Evolutionary conservation across 1,139 yeast species (phyloP), one percentile per base, ranked within the genome.

Genomic region (Yamadazyma kanchanaburiensis): DNA sequence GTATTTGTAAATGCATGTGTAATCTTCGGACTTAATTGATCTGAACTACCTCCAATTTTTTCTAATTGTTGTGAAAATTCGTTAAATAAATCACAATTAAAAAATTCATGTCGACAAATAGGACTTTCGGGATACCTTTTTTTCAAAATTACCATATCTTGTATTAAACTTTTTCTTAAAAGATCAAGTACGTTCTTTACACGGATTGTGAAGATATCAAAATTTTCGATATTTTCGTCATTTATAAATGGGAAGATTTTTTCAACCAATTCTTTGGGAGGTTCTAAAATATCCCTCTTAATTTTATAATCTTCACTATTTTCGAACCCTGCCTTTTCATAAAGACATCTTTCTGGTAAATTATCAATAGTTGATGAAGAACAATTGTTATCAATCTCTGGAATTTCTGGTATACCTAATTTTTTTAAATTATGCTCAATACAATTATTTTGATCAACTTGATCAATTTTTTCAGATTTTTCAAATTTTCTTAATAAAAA

Each of bases 111-210:
- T 20, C 39, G 38, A 14, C 51, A 48, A 10, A 60, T 38, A 4
- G 57, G 51, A 34, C 51, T 55, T 5, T 42, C 31, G 3, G 66
- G 65, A 35, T 51, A 56, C 21, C 38, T 33, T 21, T 35, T 38
- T 29, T 46, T 47, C 2, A 61, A 33, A 2, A 55, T 32, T 4
- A 54, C 58, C 67, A 61, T 60, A 35, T 61, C 68, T 41, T 61
- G 68, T 19, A 56, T 45, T 21, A 61, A 40, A 21, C 49, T 43
- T 22, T 49, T 40, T 30, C 66, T 40, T 18, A 61, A 43, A 38
- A 43, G 37, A 3, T 33, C 28, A 18, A 60, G 42, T 11, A 55
- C 47, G 8, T 37, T 40, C 22, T 41, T 46, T n/a, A 53, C 37
- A 28, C 46, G 36, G 12, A 40, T 30, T 12, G 42, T 33, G 26